Evolutionary conservation across 306 rosid genomes (phyloP).

Genomic region (Casuarina equisetifolia): DNA sequence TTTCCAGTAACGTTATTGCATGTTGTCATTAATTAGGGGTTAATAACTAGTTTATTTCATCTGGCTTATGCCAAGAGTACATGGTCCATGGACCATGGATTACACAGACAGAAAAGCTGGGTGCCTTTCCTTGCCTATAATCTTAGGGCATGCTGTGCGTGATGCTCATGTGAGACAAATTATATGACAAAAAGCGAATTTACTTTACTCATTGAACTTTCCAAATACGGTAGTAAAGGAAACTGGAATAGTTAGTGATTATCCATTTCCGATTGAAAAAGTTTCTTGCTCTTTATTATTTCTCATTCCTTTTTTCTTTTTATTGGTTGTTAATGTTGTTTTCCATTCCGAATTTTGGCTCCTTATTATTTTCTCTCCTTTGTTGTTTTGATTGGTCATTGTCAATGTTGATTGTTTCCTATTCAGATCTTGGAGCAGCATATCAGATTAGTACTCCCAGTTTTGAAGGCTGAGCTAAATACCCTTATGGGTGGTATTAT

Average conservation of each 20-base stretch:
- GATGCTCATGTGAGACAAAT: background rate
- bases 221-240: background rate
- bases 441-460: constrained; percentile 40
- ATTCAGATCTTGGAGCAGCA: constrained; percentile 46
- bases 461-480: constrained; percentile 41
- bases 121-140: background rate
- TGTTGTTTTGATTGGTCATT: background rate
- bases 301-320: background rate
- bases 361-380: background rate
- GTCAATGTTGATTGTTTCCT: constrained; percentile 7
- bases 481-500: constrained; percentile 17
- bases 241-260: background rate
- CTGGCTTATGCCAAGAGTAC: background rate
- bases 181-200: background rate
- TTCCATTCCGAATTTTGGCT: background rate
- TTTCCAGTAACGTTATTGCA: background rate
- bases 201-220: background rate
- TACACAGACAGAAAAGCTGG: background rate
- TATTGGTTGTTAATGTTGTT: background rate
- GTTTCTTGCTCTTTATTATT: background rate
- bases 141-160: background rate
- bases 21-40: background rate
- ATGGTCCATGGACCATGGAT: background rate
- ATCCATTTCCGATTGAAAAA: background rate
- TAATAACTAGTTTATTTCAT: background rate